Percentiles rank a stretch among this genome's conserved stretches.
Evolutionary conservation across 352 stramenopile genomes (phyloP).

Genomic region (Pythium rhizo-oryzae): DNA sequence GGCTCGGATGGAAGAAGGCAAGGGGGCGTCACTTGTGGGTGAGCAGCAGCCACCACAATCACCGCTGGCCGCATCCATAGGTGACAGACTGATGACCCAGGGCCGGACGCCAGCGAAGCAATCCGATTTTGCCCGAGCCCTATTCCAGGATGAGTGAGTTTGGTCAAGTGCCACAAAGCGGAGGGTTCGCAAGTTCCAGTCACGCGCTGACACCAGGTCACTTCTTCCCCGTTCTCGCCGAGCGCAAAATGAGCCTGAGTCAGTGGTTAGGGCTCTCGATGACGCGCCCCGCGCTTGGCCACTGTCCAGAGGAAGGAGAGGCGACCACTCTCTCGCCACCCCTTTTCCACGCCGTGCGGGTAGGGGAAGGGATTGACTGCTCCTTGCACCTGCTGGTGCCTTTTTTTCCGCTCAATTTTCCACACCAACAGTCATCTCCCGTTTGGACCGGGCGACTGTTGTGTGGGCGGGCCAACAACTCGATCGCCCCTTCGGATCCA

Average conservation of each 20-base stretch:
- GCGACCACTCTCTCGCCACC: conserved; percentile 27
- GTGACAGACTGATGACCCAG: conserved; percentile 23
- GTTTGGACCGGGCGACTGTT: not conserved
- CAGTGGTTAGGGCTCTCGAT: conserved; percentile 23
- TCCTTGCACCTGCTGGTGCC: conserved; percentile 19
- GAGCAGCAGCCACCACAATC: conserved; percentile 13
- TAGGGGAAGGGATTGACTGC: conserved; percentile 23
- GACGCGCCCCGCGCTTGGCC: conserved; percentile 6
- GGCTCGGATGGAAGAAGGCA: not conserved
- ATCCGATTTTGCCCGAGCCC: conserved; percentile 21
- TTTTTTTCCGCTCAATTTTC: conserved; percentile 13
- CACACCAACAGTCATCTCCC: conserved; percentile 27
- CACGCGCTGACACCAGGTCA: conserved; percentile 24
- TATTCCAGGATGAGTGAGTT: conserved; percentile 21
- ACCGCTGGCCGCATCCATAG: not conserved
- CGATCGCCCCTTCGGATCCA: not conserved
- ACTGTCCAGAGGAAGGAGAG: conserved; percentile 12
- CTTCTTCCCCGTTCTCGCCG: conserved; percentile 1
- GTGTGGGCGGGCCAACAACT: not conserved
- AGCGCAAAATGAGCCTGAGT: conserved; percentile 17
- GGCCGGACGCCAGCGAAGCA: conserved; percentile 13
- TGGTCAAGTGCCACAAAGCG: conserved; percentile 17
- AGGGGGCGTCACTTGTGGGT: conserved; percentile 8
- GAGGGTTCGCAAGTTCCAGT: conserved; percentile 17
- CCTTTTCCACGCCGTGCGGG: conserved; percentile 13